A percentile compares a stretch with the other conserved stretches of the same genome.
Conservation (phyloP, 169 alveolate genomes). For the Babesia sp. region DNA sequence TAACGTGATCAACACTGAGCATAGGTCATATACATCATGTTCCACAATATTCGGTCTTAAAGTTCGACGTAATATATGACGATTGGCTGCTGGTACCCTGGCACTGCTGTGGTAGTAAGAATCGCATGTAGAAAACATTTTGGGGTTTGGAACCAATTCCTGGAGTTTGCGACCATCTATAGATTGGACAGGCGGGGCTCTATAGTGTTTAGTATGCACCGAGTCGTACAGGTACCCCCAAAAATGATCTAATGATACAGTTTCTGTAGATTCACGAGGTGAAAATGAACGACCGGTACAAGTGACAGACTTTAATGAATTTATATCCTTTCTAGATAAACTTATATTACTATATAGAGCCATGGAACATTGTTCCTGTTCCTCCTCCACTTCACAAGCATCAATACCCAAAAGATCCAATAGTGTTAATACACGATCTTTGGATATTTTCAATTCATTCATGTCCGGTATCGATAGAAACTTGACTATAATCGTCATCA, state of each 20-base stretch:
- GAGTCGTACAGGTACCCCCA: conserved; percentile 10
- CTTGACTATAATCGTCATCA: background rate
- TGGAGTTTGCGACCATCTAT: conserved; percentile 12
- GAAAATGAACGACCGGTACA: background rate
- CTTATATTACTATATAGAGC: background rate
- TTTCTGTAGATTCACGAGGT: background rate
- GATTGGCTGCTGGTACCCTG: conserved; percentile 32
- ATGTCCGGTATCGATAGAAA: background rate
- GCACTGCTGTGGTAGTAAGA: conserved; percentile 36
- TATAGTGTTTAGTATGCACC: background rate
- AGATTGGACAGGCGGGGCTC: background rate
- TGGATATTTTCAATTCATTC: background rate
- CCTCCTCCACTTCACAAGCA: background rate
- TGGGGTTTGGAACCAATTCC: conserved; percentile 9
- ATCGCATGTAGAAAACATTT: conserved; percentile 63
- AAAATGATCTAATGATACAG: background rate
- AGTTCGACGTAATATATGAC: conserved; percentile 46
- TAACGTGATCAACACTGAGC: conserved; percentile 9
- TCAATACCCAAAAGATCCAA: conserved; percentile 13
- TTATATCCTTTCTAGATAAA: background rate
- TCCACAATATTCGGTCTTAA: conserved; percentile 10
- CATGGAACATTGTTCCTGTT: background rate
- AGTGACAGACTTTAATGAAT: background rate
- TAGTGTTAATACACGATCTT: background rate
- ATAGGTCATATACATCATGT: conserved; percentile 54